These are phyloP conservation scores for Ceratocystis colombiana DNA, from an alignment of 2,329 filamentous ascomycete species.

Conservation along the genomic window DNA sequence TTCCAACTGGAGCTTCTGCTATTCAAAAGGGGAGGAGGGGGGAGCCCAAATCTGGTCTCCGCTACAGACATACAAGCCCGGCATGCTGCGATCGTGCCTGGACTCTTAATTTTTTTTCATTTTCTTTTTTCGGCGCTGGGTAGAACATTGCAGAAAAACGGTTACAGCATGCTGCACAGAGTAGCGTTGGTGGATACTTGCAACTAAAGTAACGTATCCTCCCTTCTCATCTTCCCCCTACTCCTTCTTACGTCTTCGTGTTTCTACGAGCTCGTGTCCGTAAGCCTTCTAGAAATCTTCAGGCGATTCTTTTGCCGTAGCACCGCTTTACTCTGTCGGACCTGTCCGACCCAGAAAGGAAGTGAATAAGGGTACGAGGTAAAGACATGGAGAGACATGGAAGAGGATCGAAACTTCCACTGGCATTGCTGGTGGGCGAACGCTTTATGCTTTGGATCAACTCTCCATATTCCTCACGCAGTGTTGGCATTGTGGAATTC, in stretches of 20 bases:
- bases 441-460: background rate
- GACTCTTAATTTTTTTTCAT: too few species aligned
- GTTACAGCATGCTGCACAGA: background rate
- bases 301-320: background rate
- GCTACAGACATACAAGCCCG: too few species aligned
- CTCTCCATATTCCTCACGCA: background rate
- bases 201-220: conserved; percentile 6
- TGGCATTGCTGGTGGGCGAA: background rate
- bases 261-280: conserved; percentile 4
- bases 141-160: too few species aligned
- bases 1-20: background rate
- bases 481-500: background rate
- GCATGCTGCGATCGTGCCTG: too few species aligned
- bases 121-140: too few species aligned
- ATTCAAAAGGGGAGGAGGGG: background rate
- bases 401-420: background rate
- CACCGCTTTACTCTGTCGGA: background rate
- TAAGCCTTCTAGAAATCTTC: conserved; percentile 1
- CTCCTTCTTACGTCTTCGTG: background rate
- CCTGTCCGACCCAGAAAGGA: background rate
- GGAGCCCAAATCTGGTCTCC: background rate
- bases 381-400: conserved; percentile 2
- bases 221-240: background rate
- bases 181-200: background rate
- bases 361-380: background rate